Evolutionary conservation across 2,329 filamentous ascomycete genomes (phyloP).

Genomic region (Phoma herbarum): DNA sequence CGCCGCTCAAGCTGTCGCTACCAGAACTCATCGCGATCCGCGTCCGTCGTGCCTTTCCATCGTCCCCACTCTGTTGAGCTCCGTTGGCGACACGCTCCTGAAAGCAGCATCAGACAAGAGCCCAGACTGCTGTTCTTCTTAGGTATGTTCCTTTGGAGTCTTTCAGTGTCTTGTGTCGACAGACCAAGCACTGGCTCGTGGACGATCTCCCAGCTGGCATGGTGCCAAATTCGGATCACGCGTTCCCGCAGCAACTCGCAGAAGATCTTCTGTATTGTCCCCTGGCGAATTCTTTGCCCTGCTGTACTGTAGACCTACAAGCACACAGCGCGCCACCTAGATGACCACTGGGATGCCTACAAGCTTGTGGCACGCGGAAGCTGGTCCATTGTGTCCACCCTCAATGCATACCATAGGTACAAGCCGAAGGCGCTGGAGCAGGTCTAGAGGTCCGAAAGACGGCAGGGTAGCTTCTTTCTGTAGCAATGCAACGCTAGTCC

Average conservation of each 20-base stretch:
- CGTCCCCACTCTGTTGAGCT: constrained; percentile 1
- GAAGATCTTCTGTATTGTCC: background rate
- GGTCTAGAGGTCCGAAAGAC: background rate
- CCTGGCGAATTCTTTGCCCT: too few species aligned
- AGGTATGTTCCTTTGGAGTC: background rate
- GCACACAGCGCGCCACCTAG: background rate
- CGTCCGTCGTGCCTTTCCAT: background rate
- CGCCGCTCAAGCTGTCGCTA: background rate
- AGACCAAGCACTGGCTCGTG: background rate
- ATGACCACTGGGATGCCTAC: background rate
- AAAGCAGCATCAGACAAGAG: background rate
- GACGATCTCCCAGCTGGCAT: background rate
- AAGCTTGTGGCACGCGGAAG: background rate
- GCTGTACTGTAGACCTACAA: background rate
- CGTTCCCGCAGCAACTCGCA: background rate
- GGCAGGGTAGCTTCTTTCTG: background rate
- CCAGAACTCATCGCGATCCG: constrained; percentile 7
- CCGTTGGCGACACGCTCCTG: background rate
- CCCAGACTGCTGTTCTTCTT: background rate
- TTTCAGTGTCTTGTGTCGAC: background rate
- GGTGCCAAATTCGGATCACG: background rate
- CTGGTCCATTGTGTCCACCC: background rate
- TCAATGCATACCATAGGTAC: background rate
- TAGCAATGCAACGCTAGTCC: background rate
- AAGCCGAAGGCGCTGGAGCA: background rate